Evolutionary conservation across 2,329 filamentous ascomycete genomes (phyloP), one percentile per base, ranked within the genome.

Genomic region (Penicillium olsonii): DNA sequence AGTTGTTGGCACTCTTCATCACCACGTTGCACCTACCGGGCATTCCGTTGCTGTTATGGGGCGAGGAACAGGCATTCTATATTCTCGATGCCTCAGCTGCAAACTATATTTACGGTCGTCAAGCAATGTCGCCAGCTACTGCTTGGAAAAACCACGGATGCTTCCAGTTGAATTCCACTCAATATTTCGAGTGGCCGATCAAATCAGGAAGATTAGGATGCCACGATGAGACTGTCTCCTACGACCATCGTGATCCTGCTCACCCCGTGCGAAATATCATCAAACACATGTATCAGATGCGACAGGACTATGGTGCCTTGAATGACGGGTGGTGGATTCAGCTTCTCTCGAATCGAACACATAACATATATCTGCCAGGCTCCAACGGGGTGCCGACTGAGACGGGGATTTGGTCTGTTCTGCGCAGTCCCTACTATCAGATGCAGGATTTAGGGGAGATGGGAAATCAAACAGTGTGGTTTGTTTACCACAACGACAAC

Each of bases 91-190:
- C 81, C 50, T 84, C 83, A 0, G 83, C 83, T 4, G 70, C 72
- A 49, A 85, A 87, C 59, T 87, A 87, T 60, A 76, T 87, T 35
- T 87, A 82, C 61, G 84, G 84, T 17, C 79, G 84, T 57, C 80
- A 83, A 61, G 70, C 84, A 2, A 85, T 87, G 78, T 78, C 80
- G 8, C 76, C 82, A 2, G 75, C 81, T 2, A 78, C 78, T 2
- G 84, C 83, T 2, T 87, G 84, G 84, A 80, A 84, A 57, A 75
- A 77, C 29, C 84, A 87, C 57, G 84, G 84, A 5, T 87, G 84
- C 62, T 86, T 85, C 67, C 69, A 70, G 12, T 72, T 85, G 4
- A 73, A 75, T 15, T 78, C 78, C 27, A 75, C 75, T 2, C 81
- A 84, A 52, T 83, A 84, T 59, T 79, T 76, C 56, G 61, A 82